Base-by-base conservation (phyloP, 2,329 filamentous ascomycete genomes). In the Ophiostoma angusticollis region DNA sequence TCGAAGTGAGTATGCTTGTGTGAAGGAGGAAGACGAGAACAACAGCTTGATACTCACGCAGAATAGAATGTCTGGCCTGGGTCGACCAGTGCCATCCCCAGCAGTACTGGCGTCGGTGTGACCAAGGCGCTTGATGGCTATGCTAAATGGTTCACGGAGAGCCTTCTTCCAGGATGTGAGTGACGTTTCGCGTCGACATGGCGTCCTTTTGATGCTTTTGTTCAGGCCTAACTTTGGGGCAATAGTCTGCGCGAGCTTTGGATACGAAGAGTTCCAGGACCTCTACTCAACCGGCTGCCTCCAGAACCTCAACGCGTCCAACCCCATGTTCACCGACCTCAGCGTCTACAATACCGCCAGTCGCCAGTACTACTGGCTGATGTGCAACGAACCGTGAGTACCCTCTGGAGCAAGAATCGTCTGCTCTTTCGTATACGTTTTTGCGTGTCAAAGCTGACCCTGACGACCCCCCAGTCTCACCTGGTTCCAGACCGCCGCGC, bases 351-450 rank as follows among this genome's bases (percentile, higher is more conserved):
- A 73, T 49, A 44, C 45, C 1, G 47, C 58, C 24, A 62, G 70
- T 52, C 58, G 69, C 3, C 69, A 72, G 46, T 74, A 68, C 68
- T 54, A 59, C 12, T 74, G 68, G 69, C 61, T 74, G 52, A 57
- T 65, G 6, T 74, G 71, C 58, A 73, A 74, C 52, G 58, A 63
- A 43, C 59, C 61, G 39, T 45, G 11, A 30, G 45, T 40, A 7
- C 6, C 12, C 9, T 8, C 11, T 6, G 14, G 9, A 11, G 3
- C 9, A 13, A 11, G 7, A 11, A 18, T 8, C 12, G 8, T 23
- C 14, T 17, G 17, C 19, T 17, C 5, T 22, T 11, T 7, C 12
- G 18, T 12, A 5, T 12, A 8, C 16, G 9, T 21, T 21, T 13
- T 32, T 8, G 9, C 17, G 5, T 12, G 11, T 21, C 16, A 21